phyloP scores from a whole-genome alignment of 2,329 filamentous ascomycete species.

The Fusarium praegraminearum region DNA sequence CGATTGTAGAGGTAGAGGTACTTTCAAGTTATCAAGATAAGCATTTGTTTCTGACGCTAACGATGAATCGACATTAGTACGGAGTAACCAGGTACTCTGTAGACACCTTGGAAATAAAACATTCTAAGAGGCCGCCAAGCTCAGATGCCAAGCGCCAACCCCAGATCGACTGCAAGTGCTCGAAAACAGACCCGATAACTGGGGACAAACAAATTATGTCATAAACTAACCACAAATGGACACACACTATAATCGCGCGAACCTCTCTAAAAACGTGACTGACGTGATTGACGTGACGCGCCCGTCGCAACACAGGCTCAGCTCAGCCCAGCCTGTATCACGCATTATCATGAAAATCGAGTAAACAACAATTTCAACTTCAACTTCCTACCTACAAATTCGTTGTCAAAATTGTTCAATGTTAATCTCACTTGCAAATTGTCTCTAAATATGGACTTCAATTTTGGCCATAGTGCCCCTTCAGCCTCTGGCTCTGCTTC shows the following conservation, averaged over 20 bases:
- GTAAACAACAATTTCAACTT: constrained; percentile 30
- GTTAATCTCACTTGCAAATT: not conserved
- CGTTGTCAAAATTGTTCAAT: not conserved
- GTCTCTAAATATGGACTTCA: constrained; percentile 35
- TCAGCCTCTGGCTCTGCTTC: constrained; percentile 31
- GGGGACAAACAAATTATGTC: constrained; percentile 14
- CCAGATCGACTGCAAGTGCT: constrained; percentile 31
- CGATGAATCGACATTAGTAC: not conserved
- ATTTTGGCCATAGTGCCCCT: constrained; percentile 29
- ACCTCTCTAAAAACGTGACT: not conserved
- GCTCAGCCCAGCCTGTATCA: not conserved
- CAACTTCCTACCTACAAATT: constrained; percentile 10
- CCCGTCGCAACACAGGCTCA: constrained; percentile 16
- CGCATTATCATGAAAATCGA: constrained; percentile 24
- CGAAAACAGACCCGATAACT: not conserved
- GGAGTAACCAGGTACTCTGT: too few species aligned
- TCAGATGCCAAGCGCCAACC: constrained; percentile 24
- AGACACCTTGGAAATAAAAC: not conserved
- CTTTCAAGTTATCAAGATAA: not conserved
- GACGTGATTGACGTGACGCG: not conserved
- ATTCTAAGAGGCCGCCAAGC: constrained; percentile 10
- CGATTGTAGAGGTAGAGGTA: not conserved
- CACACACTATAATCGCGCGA: constrained; percentile 14
- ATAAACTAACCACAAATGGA: not conserved
- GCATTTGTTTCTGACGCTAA: not conserved